A percentile compares a stretch with the other conserved stretches of the same genome.
Evolutionary conservation across 768 basidiomycete species (phyloP).

Genomic region (Trametes cingulata): DNA sequence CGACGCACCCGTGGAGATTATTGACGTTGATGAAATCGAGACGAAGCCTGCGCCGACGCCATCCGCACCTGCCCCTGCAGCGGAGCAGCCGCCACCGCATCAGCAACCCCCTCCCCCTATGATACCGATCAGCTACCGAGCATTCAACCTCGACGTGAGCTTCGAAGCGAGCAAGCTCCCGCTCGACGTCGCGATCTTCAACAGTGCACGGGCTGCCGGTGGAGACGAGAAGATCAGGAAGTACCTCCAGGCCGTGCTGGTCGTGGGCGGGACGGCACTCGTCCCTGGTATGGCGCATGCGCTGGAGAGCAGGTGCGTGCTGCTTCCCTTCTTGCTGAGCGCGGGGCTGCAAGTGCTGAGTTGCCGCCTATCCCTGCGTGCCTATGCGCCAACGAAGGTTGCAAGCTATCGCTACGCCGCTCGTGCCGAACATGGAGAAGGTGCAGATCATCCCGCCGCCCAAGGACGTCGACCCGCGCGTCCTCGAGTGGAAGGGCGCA

Average conservation of each 20-base stretch:
- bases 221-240: constrained; percentile 89
- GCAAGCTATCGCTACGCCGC: constrained; percentile 81
- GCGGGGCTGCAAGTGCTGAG: too few species aligned
- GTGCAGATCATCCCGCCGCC: constrained; percentile 94
- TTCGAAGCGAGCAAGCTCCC: constrained; percentile 90
- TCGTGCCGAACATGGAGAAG: constrained; percentile 83
- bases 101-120: constrained; percentile 22
- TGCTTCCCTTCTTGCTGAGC: neutral
- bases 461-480: constrained; percentile 85
- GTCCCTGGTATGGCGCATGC: constrained; percentile 85
- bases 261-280: constrained; percentile 82
- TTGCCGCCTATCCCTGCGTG: too few species aligned
- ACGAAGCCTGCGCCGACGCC: constrained; percentile 22
- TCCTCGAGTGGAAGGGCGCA: constrained; percentile 94
- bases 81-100: constrained; percentile 9
- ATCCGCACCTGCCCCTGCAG: constrained; percentile 25
- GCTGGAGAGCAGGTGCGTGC: constrained; percentile 76
- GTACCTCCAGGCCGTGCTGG: constrained; percentile 82
- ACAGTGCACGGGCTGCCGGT: constrained; percentile 84
- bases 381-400: too few species aligned
- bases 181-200: constrained; percentile 90
- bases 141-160: constrained; percentile 70
- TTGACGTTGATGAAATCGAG: constrained; percentile 42
- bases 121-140: constrained; percentile 36
- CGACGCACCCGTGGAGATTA: constrained; percentile 43